Evolutionary conservation across 2,329 filamentous ascomycete genomes (phyloP).

Genomic region (Colletotrichum eleusines): DNA sequence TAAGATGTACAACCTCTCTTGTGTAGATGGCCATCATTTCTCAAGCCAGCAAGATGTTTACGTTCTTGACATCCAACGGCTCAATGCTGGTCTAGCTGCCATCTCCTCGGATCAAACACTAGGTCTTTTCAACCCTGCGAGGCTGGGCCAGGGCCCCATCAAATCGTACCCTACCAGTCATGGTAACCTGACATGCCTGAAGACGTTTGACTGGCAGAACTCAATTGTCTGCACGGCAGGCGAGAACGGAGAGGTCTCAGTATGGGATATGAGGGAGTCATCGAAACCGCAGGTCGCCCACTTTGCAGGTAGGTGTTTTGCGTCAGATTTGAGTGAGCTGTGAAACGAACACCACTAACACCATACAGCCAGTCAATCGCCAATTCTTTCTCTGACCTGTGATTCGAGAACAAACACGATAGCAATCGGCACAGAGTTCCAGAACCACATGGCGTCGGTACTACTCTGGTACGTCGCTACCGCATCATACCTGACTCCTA

Average conservation of each 20-base stretch:
- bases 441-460: conserved; percentile 72
- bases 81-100: conserved; percentile 65
- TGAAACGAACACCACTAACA: conserved; percentile 41
- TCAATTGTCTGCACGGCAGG: conserved; percentile 76
- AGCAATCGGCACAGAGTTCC: conserved; percentile 79
- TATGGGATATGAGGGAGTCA: conserved; percentile 73
- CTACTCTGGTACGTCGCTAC: conserved; percentile 65
- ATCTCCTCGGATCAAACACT: conserved; percentile 80
- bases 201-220: conserved; percentile 63
- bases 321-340: neutral
- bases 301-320: conserved; percentile 57
- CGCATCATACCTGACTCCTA: conserved; percentile 13
- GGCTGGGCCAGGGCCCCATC: conserved; percentile 64
- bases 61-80: conserved; percentile 69
- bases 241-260: conserved; percentile 74
- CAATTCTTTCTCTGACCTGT: conserved; percentile 76
- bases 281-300: conserved; percentile 56
- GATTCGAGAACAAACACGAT: conserved; percentile 68
- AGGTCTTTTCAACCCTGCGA: conserved; percentile 71
- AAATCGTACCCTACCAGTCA: conserved; percentile 65
- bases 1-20: conserved; percentile 58
- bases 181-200: conserved; percentile 73
- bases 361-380: conserved; percentile 55
- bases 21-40: conserved; percentile 55
- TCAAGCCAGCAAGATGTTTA: conserved; percentile 61